Evolutionary conservation across 257 asterid species (phyloP), one percentile per base, ranked within the genome.

Genomic region (Gynochthodes officinalis): DNA sequence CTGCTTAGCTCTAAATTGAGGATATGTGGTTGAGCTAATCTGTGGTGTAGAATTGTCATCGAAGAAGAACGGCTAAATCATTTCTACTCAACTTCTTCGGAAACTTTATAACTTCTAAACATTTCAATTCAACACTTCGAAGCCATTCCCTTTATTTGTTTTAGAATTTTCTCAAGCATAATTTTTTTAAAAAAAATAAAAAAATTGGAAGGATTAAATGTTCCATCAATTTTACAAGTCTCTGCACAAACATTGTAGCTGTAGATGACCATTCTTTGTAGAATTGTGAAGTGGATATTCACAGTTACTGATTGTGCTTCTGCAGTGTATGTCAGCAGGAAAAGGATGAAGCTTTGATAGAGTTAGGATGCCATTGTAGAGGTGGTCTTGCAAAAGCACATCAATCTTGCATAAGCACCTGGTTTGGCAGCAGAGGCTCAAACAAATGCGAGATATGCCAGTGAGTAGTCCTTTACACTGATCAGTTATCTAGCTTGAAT

Each of bases 321-420:
- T 70, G 66, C 87, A 89, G 96, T 79, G 93, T 88, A 32, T 90
- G 96, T 78, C 92, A 86, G 81, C 91, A 86, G 71, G 92, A 90
- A 70, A 88, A 81, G 65, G 96, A 86, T 68, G 96, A 90, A 74
- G 87, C 67, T 73, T 84, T 90, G 84, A 88, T 90, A 62, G 86
- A 78, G 77, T 92, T 90, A 50, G 96, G 96, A 75, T 90, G 96
- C 75, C 85, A 79, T 11, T 90, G 96, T 77, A 76, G 87, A 76
- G 93, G 95, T 71, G 95, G 92, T 61, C 92, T 90, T 72, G 85
- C 93, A 35, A 86, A 84, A 79, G 96, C 95, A 57, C 96, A 90
- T 78, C 84, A 69, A 11, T 76, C 92, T 7, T 90, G 96, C 79
- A 90, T 90, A 77, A 70, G 78, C 72, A 86, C 86, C 73, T 90